phyloP scores from a whole-genome alignment of 2,329 filamentous ascomycete genomes.

The Clathrospora elynae region DNA sequence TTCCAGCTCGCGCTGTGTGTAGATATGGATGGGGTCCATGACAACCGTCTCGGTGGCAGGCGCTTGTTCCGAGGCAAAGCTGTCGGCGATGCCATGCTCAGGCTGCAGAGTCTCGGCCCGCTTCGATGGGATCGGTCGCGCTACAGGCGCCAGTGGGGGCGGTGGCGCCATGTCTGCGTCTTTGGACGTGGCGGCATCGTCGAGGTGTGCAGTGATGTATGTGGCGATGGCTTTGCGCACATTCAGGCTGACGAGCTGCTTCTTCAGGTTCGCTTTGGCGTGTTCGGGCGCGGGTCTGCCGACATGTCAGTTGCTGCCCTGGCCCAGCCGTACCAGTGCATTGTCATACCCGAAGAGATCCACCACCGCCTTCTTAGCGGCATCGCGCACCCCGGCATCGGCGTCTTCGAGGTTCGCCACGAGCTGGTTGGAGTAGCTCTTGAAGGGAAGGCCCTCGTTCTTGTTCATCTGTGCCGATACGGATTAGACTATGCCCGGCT shows the following conservation, averaged over 20 bases:
- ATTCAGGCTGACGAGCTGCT: conserved; percentile 80
- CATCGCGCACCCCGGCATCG: conserved; percentile 83
- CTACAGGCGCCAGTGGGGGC: conserved; percentile 27
- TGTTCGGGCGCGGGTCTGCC: conserved; percentile 73
- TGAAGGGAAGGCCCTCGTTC: conserved; percentile 78
- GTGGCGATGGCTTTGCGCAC: conserved; percentile 85
- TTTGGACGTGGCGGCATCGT: conserved; percentile 62
- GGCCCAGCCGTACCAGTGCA: neutral
- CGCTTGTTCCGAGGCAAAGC: conserved; percentile 58
- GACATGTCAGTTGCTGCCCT: conserved; percentile 21
- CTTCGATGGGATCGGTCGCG: conserved; percentile 42
- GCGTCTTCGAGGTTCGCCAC: conserved; percentile 90
- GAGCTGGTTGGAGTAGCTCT: conserved; percentile 77
- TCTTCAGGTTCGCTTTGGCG: conserved; percentile 87
- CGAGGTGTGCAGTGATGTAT: conserved; percentile 78
- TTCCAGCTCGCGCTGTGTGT: conserved; percentile 85
- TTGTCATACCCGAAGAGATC: conserved; percentile 76
- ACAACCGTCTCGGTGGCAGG: conserved; percentile 68
- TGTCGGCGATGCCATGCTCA: conserved; percentile 52
- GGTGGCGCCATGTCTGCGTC: conserved; percentile 34
- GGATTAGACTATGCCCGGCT: conserved; percentile 14
- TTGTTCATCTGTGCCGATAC: conserved; percentile 70
- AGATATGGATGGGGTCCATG: conserved; percentile 81
- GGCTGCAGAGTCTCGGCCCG: conserved; percentile 46
- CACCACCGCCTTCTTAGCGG: conserved; percentile 80